phyloP scores from a whole-genome alignment of 371 early-diverging fungal genomes.

The Cokeromyces recurvatus region DNA sequence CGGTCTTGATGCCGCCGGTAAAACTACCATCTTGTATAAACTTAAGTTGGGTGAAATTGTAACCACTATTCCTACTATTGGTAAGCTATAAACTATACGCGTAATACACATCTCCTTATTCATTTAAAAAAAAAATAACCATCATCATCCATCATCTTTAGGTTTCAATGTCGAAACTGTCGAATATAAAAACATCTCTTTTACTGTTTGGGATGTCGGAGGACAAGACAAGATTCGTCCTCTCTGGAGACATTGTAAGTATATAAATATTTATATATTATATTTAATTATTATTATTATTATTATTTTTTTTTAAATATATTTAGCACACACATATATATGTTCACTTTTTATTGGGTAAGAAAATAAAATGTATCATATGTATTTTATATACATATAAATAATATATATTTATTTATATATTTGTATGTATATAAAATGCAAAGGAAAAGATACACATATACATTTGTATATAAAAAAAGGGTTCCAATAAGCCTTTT shows the following conservation, averaged over 20 bases:
- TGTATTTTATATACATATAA: no score
- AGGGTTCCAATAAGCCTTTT: no score
- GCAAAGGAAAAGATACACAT: neutral
- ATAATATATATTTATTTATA: no score
- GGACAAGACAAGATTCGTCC: conserved; percentile 67
- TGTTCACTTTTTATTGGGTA: no score
- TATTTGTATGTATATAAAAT: no score
- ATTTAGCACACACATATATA: no score
- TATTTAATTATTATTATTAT: no score
- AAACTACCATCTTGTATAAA: conserved; percentile 96
- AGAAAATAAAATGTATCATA: no score
- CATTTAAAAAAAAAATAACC: neutral
- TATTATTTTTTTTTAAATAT: no score
- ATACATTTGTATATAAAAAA: neutral
- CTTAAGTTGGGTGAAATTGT: conserved; percentile 90
- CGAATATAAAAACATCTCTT: conserved; percentile 95
- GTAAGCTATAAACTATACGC: conserved; percentile 32
- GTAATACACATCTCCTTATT: no score
- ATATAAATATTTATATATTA: no score
- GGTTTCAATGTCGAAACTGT: conserved; percentile 94
- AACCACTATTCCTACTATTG: conserved; percentile 91
- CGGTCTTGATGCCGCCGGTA: conserved; percentile 98
- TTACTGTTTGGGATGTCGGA: conserved; percentile 96
- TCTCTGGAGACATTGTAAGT: conserved; percentile 53
- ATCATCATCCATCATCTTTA: conserved; percentile 12